phyloP scores from a whole-genome alignment of 164 flowering plant species.

The Umbilicus rupestris region DNA sequence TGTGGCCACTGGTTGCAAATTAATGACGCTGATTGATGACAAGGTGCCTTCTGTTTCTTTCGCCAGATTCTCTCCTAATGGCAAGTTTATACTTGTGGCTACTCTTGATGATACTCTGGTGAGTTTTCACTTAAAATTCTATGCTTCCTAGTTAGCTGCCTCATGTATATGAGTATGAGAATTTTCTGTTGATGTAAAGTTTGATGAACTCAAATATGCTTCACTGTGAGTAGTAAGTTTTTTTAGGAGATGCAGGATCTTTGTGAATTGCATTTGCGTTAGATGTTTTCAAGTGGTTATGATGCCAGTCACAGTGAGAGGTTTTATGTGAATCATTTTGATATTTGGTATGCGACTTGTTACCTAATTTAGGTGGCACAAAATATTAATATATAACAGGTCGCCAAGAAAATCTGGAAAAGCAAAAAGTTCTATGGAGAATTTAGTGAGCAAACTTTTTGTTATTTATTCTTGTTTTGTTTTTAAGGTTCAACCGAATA shows the following conservation, averaged over 20 bases:
- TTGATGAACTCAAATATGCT: too few species aligned
- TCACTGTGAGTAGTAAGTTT: too few species aligned
- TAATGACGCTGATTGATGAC: slow-evolving; percentile 66
- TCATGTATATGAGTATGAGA: too few species aligned
- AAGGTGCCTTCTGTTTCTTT: slow-evolving; percentile 67
- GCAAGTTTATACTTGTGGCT: slow-evolving; percentile 92
- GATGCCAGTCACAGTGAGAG: too few species aligned
- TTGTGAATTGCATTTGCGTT: too few species aligned
- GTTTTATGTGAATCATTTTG: too few species aligned
- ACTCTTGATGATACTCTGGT: slow-evolving; percentile 81
- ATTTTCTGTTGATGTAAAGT: too few species aligned
- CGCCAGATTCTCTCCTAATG: slow-evolving; percentile 87
- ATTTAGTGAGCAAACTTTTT: background rate
- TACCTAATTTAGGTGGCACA: background rate
- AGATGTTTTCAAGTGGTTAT: too few species aligned
- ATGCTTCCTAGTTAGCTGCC: background rate
- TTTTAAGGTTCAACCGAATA: background rate
- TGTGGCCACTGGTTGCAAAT: slow-evolving; percentile 38
- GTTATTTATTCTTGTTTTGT: background rate
- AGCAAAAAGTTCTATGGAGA: background rate
- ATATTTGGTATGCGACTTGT: background rate
- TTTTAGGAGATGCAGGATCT: too few species aligned
- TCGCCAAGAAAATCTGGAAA: background rate
- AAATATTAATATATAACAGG: background rate
- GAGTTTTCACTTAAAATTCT: slow-evolving; percentile 15